Base-by-base conservation (phyloP, 257 asterid species). In the Henckelia pumila region DNA sequence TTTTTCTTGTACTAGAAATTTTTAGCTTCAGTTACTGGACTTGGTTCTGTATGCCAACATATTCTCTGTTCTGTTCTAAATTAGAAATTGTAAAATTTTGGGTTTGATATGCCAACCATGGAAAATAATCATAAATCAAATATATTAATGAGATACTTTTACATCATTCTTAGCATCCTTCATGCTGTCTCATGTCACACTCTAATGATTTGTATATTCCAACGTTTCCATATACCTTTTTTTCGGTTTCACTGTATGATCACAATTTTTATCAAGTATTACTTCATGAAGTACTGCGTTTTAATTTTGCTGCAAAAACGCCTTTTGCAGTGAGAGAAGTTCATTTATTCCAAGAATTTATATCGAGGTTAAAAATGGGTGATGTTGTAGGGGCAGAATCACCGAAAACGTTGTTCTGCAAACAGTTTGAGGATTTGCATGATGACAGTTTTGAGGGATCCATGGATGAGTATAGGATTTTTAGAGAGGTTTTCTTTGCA, bases 371-470 rank as follows among this genome's bases (percentile, higher is more conserved):
- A 57, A 66, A 63, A 70, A 67, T 68, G 71, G 60, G 78, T 28
- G 85, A 73, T 61, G 53, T 37, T 65, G 65, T 62, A 69, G 68
- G 70, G 76, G 79, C 61, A 56, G 83, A 72, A 49, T 75, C 79
- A 74, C 26, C 78, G 52, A 73, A 73, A 56, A 68, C 81, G 82
- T 68, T 79, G 33, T 85, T 79, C 77, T 62, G 77, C 80, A 77
- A 81, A 73, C 95, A 85, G 66, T 78, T 86, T 71, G 86, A 81
- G 72, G 81, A 73, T 67, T 75, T 93, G 77, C 81, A 66, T 66
- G 94, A 84, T 74, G 95, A 83, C 71, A 79, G 81, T 75, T 80
- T 77, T 40, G 96, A 85, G 62, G 97, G 91, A 63, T 80, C 95
- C 57, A 23, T 70, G 9, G 77, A 83, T 24, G 99, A 88, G 73